A percentile compares a stretch with the other conserved stretches of the same genome.
Evolutionary conservation across 257 asterid genomes (phyloP).

Genomic region (Thymus quinquecostatus): DNA sequence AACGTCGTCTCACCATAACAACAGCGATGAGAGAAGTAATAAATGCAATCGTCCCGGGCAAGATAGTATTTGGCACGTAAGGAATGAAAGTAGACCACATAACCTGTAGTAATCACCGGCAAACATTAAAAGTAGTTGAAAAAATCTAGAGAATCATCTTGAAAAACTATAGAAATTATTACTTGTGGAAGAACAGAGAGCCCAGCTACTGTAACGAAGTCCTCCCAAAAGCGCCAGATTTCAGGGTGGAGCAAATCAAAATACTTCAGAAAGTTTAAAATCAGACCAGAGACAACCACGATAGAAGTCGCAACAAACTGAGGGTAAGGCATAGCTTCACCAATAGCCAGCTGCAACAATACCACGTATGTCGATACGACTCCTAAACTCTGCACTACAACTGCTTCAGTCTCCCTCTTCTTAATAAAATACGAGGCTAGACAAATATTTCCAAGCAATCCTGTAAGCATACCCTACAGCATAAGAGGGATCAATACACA

Average conservation of each 20-base stretch:
- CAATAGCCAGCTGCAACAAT: slow-evolving; percentile 85
- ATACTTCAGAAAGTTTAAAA: slow-evolving; percentile 72
- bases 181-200: slow-evolving; percentile 90
- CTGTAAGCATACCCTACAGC: slow-evolving; percentile 93
- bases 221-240: slow-evolving; percentile 93
- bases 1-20: slow-evolving; percentile 62
- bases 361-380: slow-evolving; percentile 79
- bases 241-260: slow-evolving; percentile 59
- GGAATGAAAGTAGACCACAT: slow-evolving; percentile 99
- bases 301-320: slow-evolving; percentile 70
- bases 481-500: slow-evolving; percentile 22
- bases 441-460: slow-evolving; percentile 92
- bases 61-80: slow-evolving; percentile 71
- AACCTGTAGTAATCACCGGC: slow-evolving; percentile 54
- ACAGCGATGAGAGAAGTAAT: slow-evolving; percentile 57
- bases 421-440: slow-evolving; percentile 85
- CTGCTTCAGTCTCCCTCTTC: slow-evolving; percentile 89
- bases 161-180: slow-evolving; percentile 26
- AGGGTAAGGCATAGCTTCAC: slow-evolving; percentile 96
- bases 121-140: slow-evolving; percentile 14
- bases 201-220: slow-evolving; percentile 84
- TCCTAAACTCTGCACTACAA: slow-evolving; percentile 83
- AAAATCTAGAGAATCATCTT: slow-evolving; percentile 17
- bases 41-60: slow-evolving; percentile 78
- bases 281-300: slow-evolving; percentile 80